These are phyloP conservation scores for Penstemon eatonii DNA, from an alignment of 257 asterid genomes.

Conservation along the genomic window DNA sequence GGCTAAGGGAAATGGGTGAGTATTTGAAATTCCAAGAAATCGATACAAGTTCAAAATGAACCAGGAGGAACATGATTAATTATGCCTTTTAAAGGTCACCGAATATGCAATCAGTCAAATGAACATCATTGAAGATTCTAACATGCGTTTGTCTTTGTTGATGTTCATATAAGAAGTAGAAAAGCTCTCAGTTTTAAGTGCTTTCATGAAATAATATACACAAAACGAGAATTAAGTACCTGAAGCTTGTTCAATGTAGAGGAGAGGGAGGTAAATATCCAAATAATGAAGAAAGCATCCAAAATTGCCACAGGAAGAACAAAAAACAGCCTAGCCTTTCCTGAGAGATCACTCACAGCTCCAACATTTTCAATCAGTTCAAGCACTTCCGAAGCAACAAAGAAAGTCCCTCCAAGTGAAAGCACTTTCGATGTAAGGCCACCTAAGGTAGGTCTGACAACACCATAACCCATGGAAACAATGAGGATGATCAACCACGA, in stretches of 20 bases:
- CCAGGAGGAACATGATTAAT: neutral
- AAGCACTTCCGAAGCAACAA: constrained; percentile 82
- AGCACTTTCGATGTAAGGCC: constrained; percentile 93
- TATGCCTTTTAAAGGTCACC: neutral
- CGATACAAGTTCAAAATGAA: constrained; percentile 14
- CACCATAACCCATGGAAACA: constrained; percentile 98
- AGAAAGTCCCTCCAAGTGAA: constrained; percentile 87
- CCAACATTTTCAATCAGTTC: constrained; percentile 91
- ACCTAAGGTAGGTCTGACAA: constrained; percentile 91
- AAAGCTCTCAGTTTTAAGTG: neutral
- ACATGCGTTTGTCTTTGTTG: neutral
- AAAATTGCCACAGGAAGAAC: constrained; percentile 89
- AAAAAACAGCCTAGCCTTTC: constrained; percentile 82
- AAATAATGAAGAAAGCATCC: constrained; percentile 95
- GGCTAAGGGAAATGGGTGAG: neutral
- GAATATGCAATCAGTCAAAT: neutral
- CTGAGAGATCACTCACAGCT: constrained; percentile 84
- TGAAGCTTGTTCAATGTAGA: constrained; percentile 91
- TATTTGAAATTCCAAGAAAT: neutral
- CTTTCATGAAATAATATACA: constrained; percentile 7
- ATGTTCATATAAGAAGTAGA: neutral
- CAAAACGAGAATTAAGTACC: constrained; percentile 50
- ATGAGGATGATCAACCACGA: constrained; percentile 75
- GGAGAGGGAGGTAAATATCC: constrained; percentile 91
- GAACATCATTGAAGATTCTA: neutral